Conservation (phyloP, 1,139 yeast species). For the Chernovozyma sophiae-reginae region DNA sequence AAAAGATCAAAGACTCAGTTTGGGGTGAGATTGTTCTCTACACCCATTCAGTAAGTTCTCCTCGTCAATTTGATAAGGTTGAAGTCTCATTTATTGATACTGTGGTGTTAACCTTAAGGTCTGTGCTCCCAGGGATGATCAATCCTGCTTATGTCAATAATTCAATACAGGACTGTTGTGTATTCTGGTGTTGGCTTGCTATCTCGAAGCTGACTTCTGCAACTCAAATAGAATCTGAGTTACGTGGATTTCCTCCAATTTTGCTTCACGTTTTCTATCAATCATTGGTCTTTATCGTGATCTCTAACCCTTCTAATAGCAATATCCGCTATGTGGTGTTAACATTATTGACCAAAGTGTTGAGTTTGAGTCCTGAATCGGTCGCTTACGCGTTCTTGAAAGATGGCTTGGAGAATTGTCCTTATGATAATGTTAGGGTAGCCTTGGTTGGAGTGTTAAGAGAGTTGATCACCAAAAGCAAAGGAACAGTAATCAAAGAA, state of each 20-base stretch:
- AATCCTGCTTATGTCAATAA: constrained; percentile 16
- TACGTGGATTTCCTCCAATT: constrained; percentile 28
- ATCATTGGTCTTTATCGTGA: constrained; percentile 23
- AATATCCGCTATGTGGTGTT: constrained; percentile 29
- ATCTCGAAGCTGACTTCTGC: constrained; percentile 20
- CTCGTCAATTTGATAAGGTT: constrained; percentile 13
- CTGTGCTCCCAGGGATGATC: constrained; percentile 36
- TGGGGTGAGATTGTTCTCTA: constrained; percentile 28
- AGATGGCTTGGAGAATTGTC: constrained; percentile 67
- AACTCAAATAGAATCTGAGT: constrained; percentile 24
- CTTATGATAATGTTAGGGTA: constrained; percentile 56
- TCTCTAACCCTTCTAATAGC: constrained; percentile 10
- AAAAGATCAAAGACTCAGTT: constrained; percentile 25
- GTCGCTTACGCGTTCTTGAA: constrained; percentile 56
- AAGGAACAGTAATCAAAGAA: neutral
- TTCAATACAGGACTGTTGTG: constrained; percentile 26
- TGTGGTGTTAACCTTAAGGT: constrained; percentile 28
- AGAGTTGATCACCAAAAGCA: constrained; percentile 40
- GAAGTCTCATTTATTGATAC: constrained; percentile 29
- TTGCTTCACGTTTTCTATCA: constrained; percentile 33
- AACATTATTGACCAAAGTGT: constrained; percentile 51
- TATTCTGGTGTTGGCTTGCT: constrained; percentile 42
- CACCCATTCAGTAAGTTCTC: constrained; percentile 17
- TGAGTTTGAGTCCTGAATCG: constrained; percentile 54
- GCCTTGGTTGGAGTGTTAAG: constrained; percentile 65